Evolutionary conservation across 2,329 filamentous ascomycete species (phyloP), one percentile per base, ranked within the genome.

Genomic region (Talaromyces funiculosus): DNA sequence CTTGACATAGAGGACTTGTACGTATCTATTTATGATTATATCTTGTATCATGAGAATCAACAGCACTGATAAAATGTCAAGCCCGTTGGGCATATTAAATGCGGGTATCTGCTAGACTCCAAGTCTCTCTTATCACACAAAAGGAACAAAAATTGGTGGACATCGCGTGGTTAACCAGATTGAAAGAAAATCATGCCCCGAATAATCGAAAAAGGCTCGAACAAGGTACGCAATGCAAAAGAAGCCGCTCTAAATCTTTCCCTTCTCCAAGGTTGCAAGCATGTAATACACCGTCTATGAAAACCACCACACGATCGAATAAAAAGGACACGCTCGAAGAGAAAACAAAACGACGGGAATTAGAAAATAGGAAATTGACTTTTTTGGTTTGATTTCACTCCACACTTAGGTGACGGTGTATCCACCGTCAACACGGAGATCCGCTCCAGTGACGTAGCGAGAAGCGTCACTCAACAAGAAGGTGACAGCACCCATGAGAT

Each of bases 401-500:
- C 45, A 47, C 43, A 9, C 5, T 74, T 83, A 91, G 61, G 88
- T 91, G 64, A 90, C 78, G n/a, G 90, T 92, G 77, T 92, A 95
- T n/a, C 90, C 90, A 62, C 91, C 91, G 67, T 95, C 91, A 38
- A 95, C 90, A 29, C 90, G 83, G 66, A 94, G 80, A 67, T 94
- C 90, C 1, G 89, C 88, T 3, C 90, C 83, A 9, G 84, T 87
- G 62, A 92, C 86, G 74, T 92, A 93, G 54, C 80, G 81, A 56
- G 85, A 86, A 2, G 91, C 90, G 69, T 94, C 90, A 62, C 88
- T 92, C 42, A 91, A 84, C 61, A 96, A 78, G 80, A 93, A 96
- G 16, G 90, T 88, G 29, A 96, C 92, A 4, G 92, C 90, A 2
- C 93, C 93, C 89, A 96, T 96, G 61, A 97, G 82, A 69, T 97